These are phyloP conservation scores for Komagataella pseudopastoris DNA, from an alignment of 805 yeast species.

Conservation along the genomic window DNA sequence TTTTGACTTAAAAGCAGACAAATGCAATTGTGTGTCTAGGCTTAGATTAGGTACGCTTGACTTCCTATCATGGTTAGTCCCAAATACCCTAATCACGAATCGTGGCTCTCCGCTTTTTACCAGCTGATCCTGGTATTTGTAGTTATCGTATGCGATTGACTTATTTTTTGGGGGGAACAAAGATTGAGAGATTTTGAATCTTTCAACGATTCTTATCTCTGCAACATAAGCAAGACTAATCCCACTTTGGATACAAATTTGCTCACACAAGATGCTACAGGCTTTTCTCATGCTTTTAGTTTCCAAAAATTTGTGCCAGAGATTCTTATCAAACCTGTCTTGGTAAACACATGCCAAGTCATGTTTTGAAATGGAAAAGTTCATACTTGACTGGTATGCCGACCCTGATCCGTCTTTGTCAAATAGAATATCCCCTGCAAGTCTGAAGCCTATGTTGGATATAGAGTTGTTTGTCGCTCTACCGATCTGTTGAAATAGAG, in stretches of 20 bases:
- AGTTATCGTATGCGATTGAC: slow-evolving; percentile 27
- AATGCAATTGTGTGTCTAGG: slow-evolving; percentile 25
- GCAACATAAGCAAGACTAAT: slow-evolving; percentile 34
- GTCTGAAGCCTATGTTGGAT: background rate
- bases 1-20: slow-evolving; percentile 32
- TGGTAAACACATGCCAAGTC: slow-evolving; percentile 10
- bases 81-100: slow-evolving; percentile 30
- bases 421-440: slow-evolving; percentile 16
- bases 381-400: slow-evolving; percentile 37
- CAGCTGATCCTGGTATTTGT: slow-evolving; percentile 23
- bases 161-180: slow-evolving; percentile 30
- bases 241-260: slow-evolving; percentile 18
- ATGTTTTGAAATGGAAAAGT: slow-evolving; percentile 25
- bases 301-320: background rate
- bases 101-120: slow-evolving; percentile 23
- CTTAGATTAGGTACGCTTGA: slow-evolving; percentile 7
- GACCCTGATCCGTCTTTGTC: slow-evolving; percentile 57
- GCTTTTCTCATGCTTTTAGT: background rate
- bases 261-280: slow-evolving; percentile 28
- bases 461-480: slow-evolving; percentile 35
- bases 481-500: slow-evolving; percentile 27
- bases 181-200: slow-evolving; percentile 24
- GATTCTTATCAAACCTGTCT: background rate
- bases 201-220: slow-evolving; percentile 37
- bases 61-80: slow-evolving; percentile 14